Evolutionary conservation across 345 rosid species (phyloP), one percentile per base, ranked within the genome.

Genomic region (Gossypium mustelinum): DNA sequence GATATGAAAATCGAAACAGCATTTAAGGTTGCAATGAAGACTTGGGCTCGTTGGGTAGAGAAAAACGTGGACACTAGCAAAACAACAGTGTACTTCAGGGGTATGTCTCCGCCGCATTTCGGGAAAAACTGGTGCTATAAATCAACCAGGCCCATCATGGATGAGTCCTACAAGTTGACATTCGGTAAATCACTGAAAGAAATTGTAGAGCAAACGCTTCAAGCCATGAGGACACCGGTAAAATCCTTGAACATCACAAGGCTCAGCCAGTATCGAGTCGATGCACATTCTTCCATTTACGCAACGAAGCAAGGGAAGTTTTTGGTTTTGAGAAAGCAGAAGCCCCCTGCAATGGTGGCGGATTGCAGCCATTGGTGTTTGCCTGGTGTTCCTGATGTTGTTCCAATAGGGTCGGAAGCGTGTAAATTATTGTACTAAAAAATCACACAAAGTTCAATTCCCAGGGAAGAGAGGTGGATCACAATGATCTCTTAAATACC

Each of bases 351-450:
- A 51, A 9, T 51, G 44, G 71, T 62, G 1, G 75, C 82, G 1
- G 93, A 89, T 78, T 89, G 90, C 81, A 85, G 86, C 79, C 93
- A 89, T 56, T 85, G 89, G 90, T 85, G 93, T 48, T 77, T 89
- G 76, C 89, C 93, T 8, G 93, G 90, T 27, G 70, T 89, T 14
- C 90, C 91, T 10, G n/a, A n/a, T n/a, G n/a, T n/a, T n/a, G n/a
- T n/a, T n/a, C n/a, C n/a, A n/a, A n/a, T n/a, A n/a, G n/a, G n/a
- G n/a, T n/a, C n/a, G n/a, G n/a, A n/a, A n/a, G n/a, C n/a, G n/a
- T n/a, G n/a, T n/a, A n/a, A n/a, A n/a, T n/a, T n/a, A n/a, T n/a
- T n/a, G n/a, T n/a, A n/a, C n/a, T n/a, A n/a, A n/a, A n/a, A n/a
- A n/a, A n/a, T n/a, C n/a, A n/a, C n/a, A n/a, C n/a, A n/a, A n/a